phyloP scores from a whole-genome alignment of 2,329 filamentous ascomycete species.

The Microsporum audouinii region DNA sequence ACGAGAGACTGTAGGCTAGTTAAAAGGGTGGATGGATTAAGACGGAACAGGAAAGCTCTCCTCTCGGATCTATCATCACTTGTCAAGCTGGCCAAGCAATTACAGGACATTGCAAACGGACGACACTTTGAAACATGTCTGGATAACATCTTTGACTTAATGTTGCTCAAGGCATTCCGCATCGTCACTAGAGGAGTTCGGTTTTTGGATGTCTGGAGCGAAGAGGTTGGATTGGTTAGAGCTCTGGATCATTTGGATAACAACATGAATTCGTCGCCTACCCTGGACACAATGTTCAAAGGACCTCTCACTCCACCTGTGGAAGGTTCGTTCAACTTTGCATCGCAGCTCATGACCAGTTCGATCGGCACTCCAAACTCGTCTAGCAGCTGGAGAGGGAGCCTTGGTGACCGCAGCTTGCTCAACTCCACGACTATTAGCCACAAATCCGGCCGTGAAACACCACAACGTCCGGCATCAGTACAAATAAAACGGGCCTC shows the following conservation, averaged over 20 bases:
- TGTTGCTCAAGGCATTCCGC: constrained; percentile 86
- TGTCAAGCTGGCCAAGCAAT: constrained; percentile 74
- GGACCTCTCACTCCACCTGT: constrained; percentile 30
- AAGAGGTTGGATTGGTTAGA: constrained; percentile 37
- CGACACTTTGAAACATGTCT: constrained; percentile 30
- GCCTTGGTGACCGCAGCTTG: neutral
- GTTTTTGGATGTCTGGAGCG: constrained; percentile 77
- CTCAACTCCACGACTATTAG: constrained; percentile 7
- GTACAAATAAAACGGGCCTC: constrained; percentile 39
- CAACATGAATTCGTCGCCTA: constrained; percentile 12
- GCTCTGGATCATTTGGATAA: constrained; percentile 31
- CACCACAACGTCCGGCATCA: constrained; percentile 20
- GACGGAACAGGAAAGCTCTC: constrained; percentile 72
- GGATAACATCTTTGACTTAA: constrained; percentile 65
- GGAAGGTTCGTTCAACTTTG: constrained; percentile 23
- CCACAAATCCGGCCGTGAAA: constrained; percentile 18
- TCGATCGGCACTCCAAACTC: constrained; percentile 1
- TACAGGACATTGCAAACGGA: constrained; percentile 61
- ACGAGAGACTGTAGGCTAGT: constrained; percentile 69
- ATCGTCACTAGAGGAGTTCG: constrained; percentile 83
- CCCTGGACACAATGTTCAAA: constrained; percentile 18
- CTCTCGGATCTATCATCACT: constrained; percentile 80
- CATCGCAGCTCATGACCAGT: neutral
- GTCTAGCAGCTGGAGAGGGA: constrained; percentile 1
- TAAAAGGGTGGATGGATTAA: constrained; percentile 61